phyloP scores from a whole-genome alignment of 2,329 filamentous ascomycete genomes.

The Colletotrichum cuscutae region DNA sequence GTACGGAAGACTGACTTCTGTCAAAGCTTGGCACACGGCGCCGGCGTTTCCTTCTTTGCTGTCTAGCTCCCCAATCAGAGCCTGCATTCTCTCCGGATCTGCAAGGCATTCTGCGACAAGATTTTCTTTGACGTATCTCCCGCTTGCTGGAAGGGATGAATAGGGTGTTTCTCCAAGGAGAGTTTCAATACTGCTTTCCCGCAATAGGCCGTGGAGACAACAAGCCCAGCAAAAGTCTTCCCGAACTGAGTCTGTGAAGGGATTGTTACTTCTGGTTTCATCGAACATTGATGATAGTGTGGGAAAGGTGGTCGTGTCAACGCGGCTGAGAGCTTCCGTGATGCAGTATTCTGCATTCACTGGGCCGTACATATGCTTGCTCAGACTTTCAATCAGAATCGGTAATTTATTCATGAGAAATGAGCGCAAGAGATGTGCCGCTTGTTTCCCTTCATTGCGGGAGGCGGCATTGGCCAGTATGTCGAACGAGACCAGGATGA shows the following conservation, averaged over 20 bases:
- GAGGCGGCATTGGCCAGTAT: constrained; percentile 88
- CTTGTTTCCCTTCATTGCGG: constrained; percentile 63
- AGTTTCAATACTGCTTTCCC: constrained; percentile 79
- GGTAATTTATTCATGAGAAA: constrained; percentile 81
- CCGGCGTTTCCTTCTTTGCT: constrained; percentile 93
- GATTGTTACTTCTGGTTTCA: constrained; percentile 66
- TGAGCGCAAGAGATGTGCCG: constrained; percentile 81
- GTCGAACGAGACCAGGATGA: constrained; percentile 91
- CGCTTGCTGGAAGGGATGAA: constrained; percentile 78
- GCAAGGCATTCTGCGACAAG: constrained; percentile 81
- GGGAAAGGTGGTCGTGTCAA: constrained; percentile 81
- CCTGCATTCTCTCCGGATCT: constrained; percentile 79
- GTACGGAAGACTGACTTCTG: constrained; percentile 61
- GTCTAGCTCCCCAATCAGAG: constrained; percentile 83
- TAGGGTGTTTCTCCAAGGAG: constrained; percentile 88
- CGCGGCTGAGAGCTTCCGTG: constrained; percentile 78
- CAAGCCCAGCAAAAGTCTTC: constrained; percentile 91
- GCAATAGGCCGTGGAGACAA: constrained; percentile 86
- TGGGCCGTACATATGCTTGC: constrained; percentile 76
- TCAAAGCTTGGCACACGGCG: constrained; percentile 81
- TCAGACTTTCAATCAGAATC: constrained; percentile 62
- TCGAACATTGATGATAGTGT: constrained; percentile 69
- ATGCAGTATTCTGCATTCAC: constrained; percentile 79
- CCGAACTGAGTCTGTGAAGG: constrained; percentile 67
- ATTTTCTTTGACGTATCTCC: constrained; percentile 80